phyloP scores from a whole-genome alignment of 257 asterid genomes.

The Solanum infundibuliforme region DNA sequence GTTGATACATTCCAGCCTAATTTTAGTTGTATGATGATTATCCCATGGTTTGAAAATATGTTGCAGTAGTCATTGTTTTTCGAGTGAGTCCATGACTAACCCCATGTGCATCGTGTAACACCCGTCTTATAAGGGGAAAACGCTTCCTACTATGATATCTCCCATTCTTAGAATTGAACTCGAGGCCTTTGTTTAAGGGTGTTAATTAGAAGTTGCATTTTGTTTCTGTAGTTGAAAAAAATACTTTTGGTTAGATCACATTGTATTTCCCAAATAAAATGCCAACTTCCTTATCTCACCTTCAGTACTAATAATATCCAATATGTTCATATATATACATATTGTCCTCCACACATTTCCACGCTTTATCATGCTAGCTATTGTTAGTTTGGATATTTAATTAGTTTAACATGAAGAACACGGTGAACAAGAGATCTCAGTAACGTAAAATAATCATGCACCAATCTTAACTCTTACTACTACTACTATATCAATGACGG shows the following conservation, averaged over 20 bases:
- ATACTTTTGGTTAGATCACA: neutral
- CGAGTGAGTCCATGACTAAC: neutral
- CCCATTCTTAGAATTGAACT: neutral
- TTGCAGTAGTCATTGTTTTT: neutral
- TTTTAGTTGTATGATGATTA: neutral
- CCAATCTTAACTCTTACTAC: neutral
- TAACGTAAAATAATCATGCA: neutral
- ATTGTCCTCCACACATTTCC: neutral
- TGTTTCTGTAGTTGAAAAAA: neutral
- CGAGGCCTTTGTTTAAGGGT: too few species aligned
- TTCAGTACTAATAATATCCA: neutral
- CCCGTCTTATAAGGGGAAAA: neutral
- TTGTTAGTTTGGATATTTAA: neutral
- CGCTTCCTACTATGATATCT: neutral
- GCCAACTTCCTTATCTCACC: neutral
- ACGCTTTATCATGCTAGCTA: neutral
- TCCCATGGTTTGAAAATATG: neutral
- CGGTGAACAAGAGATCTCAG: neutral
- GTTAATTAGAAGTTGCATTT: neutral
- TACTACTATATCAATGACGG: neutral
- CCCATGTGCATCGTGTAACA: too few species aligned
- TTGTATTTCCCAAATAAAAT: neutral
- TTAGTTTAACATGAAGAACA: neutral
- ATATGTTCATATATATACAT: neutral
- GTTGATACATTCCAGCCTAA: neutral